These are phyloP conservation scores for Candida dubliniensis DNA, from an alignment of 1,139 yeast genomes.

Conservation along the genomic window DNA sequence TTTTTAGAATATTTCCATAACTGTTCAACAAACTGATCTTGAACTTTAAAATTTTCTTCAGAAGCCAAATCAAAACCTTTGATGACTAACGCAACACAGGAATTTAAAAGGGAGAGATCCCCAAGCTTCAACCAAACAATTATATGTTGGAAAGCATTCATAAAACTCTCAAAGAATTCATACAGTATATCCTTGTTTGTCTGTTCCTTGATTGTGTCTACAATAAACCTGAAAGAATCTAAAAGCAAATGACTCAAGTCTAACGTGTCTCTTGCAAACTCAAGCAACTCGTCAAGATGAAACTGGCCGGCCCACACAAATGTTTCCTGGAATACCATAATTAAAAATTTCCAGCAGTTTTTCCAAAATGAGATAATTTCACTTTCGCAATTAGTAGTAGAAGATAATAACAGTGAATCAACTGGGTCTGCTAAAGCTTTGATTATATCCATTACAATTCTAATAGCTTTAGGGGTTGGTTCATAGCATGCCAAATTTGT, in stretches of 20 bases:
- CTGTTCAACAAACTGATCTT: slow-evolving; percentile 46
- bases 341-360: slow-evolving; percentile 67
- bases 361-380: slow-evolving; percentile 56
- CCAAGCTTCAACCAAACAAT: slow-evolving; percentile 81
- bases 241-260: slow-evolving; percentile 73
- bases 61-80: slow-evolving; percentile 65
- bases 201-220: slow-evolving; percentile 27
- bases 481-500: slow-evolving; percentile 56
- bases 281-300: slow-evolving; percentile 59
- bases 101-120: slow-evolving; percentile 68
- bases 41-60: slow-evolving; percentile 49
- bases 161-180: slow-evolving; percentile 33
- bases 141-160: slow-evolving; percentile 58
- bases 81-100: slow-evolving; percentile 72
- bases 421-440: slow-evolving; percentile 67
- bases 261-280: slow-evolving; percentile 82
- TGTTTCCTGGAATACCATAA: slow-evolving; percentile 67
- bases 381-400: slow-evolving; percentile 10
- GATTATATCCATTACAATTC: slow-evolving; percentile 73
- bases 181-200: slow-evolving; percentile 14
- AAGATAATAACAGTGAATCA: slow-evolving; percentile 42
- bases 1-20: slow-evolving; percentile 66
- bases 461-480: slow-evolving; percentile 73
- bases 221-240: slow-evolving; percentile 61
- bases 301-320: slow-evolving; percentile 71